A percentile compares a stretch with the other conserved stretches of the same genome.
Evolutionary conservation across 129 eudicot genomes (phyloP).

Genomic region (Artemisia argyi): DNA sequence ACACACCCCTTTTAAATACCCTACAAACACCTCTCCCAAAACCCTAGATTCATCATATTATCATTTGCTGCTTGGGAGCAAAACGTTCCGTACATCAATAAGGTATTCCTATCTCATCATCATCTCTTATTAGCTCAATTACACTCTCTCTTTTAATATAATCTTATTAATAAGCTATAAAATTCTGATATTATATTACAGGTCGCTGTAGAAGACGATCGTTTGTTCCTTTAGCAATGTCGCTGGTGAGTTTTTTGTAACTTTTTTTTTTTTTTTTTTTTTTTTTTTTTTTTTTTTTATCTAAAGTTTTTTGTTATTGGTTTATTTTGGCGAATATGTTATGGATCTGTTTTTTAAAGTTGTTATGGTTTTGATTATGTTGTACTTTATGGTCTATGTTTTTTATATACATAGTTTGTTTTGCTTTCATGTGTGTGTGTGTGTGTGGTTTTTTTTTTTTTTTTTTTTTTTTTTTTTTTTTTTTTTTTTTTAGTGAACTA

Average conservation of each 20-base stretch:
- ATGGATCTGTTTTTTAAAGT: not conserved
- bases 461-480: too few species aligned
- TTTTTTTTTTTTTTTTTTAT: not conserved
- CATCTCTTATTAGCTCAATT: not conserved
- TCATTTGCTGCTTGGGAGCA: not conserved
- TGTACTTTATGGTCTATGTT: too few species aligned
- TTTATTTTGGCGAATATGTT: not conserved
- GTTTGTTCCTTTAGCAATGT: conserved; percentile 51
- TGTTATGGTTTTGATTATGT: too few species aligned
- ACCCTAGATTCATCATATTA: conserved; percentile 25
- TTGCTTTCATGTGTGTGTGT: too few species aligned
- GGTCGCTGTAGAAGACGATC: conserved; percentile 28
- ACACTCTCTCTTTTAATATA: not conserved
- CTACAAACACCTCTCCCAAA: conserved; percentile 16
- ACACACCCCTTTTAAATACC: not conserved
- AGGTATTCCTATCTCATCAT: not conserved
- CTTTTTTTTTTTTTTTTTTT: not conserved
- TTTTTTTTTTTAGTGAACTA: too few species aligned
- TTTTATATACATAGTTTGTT: too few species aligned
- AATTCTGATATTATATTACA: not conserved
- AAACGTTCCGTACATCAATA: too few species aligned
- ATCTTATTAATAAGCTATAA: not conserved
- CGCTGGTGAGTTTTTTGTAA: conserved; percentile 51
- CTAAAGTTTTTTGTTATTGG: not conserved
- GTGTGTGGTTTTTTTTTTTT: too few species aligned